Conservation (phyloP, 495 filamentous ascomycete species). For the Bacidia rubella region DNA sequence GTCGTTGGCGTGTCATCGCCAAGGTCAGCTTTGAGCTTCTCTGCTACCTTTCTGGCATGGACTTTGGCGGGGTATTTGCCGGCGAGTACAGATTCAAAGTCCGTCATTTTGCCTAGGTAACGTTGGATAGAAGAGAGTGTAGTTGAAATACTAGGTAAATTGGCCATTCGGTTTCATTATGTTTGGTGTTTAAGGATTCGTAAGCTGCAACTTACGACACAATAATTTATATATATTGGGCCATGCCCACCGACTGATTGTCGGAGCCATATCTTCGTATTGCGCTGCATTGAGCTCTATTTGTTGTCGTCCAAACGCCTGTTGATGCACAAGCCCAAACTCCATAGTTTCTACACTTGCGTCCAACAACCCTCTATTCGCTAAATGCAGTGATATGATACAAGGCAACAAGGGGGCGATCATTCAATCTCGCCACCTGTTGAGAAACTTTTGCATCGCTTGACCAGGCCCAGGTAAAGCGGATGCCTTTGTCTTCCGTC, state of each 20-base stretch:
- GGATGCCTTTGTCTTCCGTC: conserved; percentile 23
- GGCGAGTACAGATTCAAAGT: conserved; percentile 27
- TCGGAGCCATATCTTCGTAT: too few relatives aligned
- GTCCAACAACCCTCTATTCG: neutral
- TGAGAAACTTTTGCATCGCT: conserved; percentile 45
- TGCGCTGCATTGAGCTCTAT: neutral
- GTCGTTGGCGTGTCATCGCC: conserved; percentile 40
- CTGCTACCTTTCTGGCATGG: conserved; percentile 70
- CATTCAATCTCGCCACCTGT: conserved; percentile 44
- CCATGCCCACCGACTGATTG: too few relatives aligned
- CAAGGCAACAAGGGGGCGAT: neutral
- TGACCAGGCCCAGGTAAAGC: conserved; percentile 34
- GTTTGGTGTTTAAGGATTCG: too few relatives aligned
- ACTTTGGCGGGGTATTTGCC: conserved; percentile 93
- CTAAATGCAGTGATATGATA: conserved; percentile 5
- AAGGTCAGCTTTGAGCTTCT: conserved; percentile 50
- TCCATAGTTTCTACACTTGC: neutral
- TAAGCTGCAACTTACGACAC: too few relatives aligned
- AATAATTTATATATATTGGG: too few relatives aligned
- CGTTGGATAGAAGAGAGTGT: too few relatives aligned
- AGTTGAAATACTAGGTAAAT: too few relatives aligned
- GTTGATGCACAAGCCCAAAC: neutral
- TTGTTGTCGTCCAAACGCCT: neutral
- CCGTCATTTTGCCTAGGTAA: conserved; percentile 1
- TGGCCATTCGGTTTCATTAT: too few relatives aligned